Evolutionary conservation across 192 early-diverging fungal species (phyloP).

Genomic region (Coemansia furcata): DNA sequence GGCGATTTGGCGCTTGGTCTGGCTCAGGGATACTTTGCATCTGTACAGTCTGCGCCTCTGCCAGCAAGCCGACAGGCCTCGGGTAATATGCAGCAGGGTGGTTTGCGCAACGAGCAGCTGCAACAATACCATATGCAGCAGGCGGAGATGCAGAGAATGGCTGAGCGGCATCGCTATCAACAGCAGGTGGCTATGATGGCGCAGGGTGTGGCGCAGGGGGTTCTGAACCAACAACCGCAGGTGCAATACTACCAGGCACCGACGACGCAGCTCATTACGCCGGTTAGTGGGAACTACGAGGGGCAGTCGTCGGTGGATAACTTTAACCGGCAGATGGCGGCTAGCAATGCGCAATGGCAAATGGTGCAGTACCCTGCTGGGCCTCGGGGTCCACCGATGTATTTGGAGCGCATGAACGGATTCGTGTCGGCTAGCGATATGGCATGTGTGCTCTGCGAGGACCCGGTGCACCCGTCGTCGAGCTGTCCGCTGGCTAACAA

Average conservation of each 20-base stretch:
- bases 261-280: neutral
- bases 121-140: neutral
- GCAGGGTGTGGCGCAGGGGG: neutral
- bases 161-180: neutral
- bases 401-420: neutral
- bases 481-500: neutral
- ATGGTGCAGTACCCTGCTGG: neutral
- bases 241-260: neutral
- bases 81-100: neutral
- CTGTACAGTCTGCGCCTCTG: neutral
- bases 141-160: neutral
- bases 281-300: neutral
- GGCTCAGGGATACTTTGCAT: neutral
- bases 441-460: conserved; percentile 20
- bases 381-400: neutral
- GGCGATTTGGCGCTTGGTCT: neutral
- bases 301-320: neutral
- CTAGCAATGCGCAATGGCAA: neutral
- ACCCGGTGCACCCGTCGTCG: conserved; percentile 4
- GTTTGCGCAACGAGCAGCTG: neutral
- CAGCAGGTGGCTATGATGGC: neutral
- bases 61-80: neutral
- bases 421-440: conserved; percentile 1
- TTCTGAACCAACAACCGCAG: neutral
- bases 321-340: neutral